phyloP scores from a whole-genome alignment of 2,329 filamentous ascomycete species.

The Cryphonectria radicalis region DNA sequence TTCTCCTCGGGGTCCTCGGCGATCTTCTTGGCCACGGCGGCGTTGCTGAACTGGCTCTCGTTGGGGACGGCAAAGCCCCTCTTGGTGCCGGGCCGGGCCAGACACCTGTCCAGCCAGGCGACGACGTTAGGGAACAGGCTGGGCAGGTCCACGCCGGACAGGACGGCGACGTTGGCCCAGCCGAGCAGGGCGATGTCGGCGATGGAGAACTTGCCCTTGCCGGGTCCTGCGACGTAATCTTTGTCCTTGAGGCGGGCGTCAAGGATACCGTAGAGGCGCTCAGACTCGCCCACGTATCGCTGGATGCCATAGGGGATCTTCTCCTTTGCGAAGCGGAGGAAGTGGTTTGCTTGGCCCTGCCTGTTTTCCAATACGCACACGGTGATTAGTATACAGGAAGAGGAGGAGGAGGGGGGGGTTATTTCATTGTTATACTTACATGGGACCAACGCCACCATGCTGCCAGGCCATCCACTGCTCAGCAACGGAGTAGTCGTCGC shows the following conservation, averaged over 20 bases:
- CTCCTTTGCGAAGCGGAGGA: slow-evolving; percentile 68
- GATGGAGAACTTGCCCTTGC: slow-evolving; percentile 61
- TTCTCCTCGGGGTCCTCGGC: slow-evolving; percentile 50
- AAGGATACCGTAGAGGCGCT: slow-evolving; percentile 74
- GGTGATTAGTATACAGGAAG: background rate
- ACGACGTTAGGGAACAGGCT: slow-evolving; percentile 67
- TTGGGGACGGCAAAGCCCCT: slow-evolving; percentile 67
- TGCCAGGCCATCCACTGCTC: slow-evolving; percentile 73
- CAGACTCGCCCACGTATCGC: slow-evolving; percentile 76
- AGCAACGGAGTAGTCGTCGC: slow-evolving; percentile 44
- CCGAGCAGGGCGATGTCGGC: slow-evolving; percentile 75
- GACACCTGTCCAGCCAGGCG: slow-evolving; percentile 68
- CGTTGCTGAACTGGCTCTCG: slow-evolving; percentile 46
- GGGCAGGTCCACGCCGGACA: slow-evolving; percentile 64
- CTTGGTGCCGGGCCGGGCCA: slow-evolving; percentile 61
- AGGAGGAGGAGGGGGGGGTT: slow-evolving; percentile 33
- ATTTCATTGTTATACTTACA: slow-evolving; percentile 43
- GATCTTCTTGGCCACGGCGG: slow-evolving; percentile 43
- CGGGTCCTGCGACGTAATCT: slow-evolving; percentile 59
- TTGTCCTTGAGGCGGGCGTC: slow-evolving; percentile 63
- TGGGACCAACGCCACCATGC: slow-evolving; percentile 74
- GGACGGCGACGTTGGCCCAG: slow-evolving; percentile 65
- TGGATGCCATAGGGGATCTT: slow-evolving; percentile 72
- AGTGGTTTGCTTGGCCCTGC: slow-evolving; percentile 79
- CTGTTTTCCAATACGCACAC: slow-evolving; percentile 41